Conservation (phyloP, 164 flowering plant genomes). For the Magnolia kwangsiensis region DNA sequence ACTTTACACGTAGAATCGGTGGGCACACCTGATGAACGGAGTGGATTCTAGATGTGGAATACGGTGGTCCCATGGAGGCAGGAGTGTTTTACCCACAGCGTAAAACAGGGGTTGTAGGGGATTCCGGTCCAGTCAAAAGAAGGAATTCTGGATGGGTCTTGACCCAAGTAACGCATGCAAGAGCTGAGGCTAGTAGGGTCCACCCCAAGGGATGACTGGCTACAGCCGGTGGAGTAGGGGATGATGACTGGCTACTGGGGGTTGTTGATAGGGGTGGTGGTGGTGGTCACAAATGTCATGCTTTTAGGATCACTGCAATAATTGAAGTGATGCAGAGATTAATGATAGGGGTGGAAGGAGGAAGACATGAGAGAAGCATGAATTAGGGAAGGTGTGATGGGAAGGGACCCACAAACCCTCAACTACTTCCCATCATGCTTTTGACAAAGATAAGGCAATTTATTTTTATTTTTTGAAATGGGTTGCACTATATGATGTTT, state of each 20-base stretch:
- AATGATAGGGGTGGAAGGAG: conserved; percentile 47
- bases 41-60: too few species aligned
- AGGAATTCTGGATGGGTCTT: too few species aligned
- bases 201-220: background rate
- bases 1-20: too few species aligned
- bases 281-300: conserved; percentile 61
- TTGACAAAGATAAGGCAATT: conserved; percentile 21
- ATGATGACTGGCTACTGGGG: background rate
- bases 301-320: conserved; percentile 85
- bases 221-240: background rate
- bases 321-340: conserved; percentile 78
- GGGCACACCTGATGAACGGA: too few species aligned
- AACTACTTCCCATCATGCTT: background rate
- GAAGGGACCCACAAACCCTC: background rate
- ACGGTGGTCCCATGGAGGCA: too few species aligned
- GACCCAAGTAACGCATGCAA: background rate
- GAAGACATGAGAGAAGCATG: conserved; percentile 31
- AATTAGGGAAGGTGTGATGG: conserved; percentile 7
- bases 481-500: too few species aligned
- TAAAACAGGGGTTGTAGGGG: too few species aligned
- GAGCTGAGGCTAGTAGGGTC: background rate
- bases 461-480: background rate
- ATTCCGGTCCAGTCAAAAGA: too few species aligned
- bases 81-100: too few species aligned
- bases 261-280: background rate